Evolutionary conservation across 2,329 filamentous ascomycete genomes (phyloP), one percentile per base, ranked within the genome.

Genomic region (Botrytis porri): DNA sequence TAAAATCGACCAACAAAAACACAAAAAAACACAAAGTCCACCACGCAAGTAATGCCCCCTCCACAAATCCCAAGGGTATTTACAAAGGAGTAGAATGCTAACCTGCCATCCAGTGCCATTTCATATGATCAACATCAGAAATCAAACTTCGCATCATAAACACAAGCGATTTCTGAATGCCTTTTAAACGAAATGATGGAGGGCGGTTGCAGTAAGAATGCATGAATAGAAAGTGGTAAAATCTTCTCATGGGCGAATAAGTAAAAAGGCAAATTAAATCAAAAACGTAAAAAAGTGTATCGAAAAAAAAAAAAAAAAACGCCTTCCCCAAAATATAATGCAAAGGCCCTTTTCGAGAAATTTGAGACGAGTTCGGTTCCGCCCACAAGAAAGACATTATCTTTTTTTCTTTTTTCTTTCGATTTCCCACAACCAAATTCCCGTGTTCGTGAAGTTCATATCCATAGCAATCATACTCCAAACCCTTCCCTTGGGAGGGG

Each of bases 31-130:
- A 54, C 4, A 64, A 57, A 43, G 12, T 10, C 3, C 10, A 57
- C 20, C 60, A 29, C 43, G 22, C 35, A 54, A 16, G 39, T 16
- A 39, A 64, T 45, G 37, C 45, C 59, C 60, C 60, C 37, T 41
- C 41, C 60, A 71, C 60, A 32, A 66, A 66, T 65, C 45, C 69
- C 37, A 65, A 71, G 69, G 69, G 69, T 71, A 71, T 71, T 71
- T 66, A 71, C 69, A 71, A 66, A 67, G 45, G 69, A 71, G 60
- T 39, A 71, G 39, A 71, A 66, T 57, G 69, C 69, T 45, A 66
- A 65, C 37, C 60, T 29, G 29, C 60, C 60, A 71, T 65, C 60
- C 35, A 64, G 39, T 22, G 35, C 64, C 35, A 29, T 57, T 35
- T 67, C 64, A 57, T 20, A 57, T n/a, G n/a, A 54, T 67, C 45